Conservation (phyloP, 2,329 filamentous ascomycete species). For the Lasiodiplodia theobromae region DNA sequence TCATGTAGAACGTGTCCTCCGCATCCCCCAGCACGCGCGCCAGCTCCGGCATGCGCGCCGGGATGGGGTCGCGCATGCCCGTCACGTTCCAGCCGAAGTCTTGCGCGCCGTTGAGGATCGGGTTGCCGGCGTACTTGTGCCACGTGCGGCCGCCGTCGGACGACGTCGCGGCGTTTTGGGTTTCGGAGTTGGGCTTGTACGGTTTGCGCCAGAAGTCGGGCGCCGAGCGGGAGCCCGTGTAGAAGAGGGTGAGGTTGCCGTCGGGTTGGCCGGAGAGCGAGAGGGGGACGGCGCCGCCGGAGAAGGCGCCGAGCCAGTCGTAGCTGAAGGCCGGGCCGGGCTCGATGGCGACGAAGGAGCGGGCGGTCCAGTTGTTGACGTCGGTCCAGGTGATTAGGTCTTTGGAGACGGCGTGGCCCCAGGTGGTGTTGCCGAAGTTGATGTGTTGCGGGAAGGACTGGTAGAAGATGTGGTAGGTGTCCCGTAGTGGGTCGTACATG, state of each 20-base stretch:
- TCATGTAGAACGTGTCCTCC: slow-evolving; percentile 56
- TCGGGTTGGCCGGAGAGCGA: slow-evolving; percentile 56
- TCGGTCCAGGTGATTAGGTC: slow-evolving; percentile 47
- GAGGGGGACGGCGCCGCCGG: slow-evolving; percentile 58
- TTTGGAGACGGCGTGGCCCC: slow-evolving; percentile 61
- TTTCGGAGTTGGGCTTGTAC: slow-evolving; percentile 55
- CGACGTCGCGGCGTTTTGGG: slow-evolving; percentile 54
- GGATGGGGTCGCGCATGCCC: slow-evolving; percentile 49
- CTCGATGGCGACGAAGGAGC: slow-evolving; percentile 41
- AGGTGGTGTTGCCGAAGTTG: slow-evolving; percentile 51
- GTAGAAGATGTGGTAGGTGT: slow-evolving; percentile 61
- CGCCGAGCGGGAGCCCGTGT: slow-evolving; percentile 55
- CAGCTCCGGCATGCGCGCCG: slow-evolving; percentile 50
- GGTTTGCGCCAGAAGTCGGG: slow-evolving; percentile 55
- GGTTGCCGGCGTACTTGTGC: slow-evolving; percentile 55
- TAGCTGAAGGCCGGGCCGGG: slow-evolving; percentile 54
- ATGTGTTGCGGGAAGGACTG: slow-evolving; percentile 59
- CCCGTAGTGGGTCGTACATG: slow-evolving; percentile 57
- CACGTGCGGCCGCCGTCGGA: slow-evolving; percentile 57
- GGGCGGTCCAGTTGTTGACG: too few relatives aligned
- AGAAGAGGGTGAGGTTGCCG: slow-evolving; percentile 55
- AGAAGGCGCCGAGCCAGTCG: slow-evolving; percentile 61
- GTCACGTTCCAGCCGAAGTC: slow-evolving; percentile 55
- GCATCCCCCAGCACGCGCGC: slow-evolving; percentile 50
- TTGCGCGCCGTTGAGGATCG: slow-evolving; percentile 49